Evolutionary conservation across 1,139 yeast genomes (phyloP).

Genomic region (Saccharomyces hybrid): DNA sequence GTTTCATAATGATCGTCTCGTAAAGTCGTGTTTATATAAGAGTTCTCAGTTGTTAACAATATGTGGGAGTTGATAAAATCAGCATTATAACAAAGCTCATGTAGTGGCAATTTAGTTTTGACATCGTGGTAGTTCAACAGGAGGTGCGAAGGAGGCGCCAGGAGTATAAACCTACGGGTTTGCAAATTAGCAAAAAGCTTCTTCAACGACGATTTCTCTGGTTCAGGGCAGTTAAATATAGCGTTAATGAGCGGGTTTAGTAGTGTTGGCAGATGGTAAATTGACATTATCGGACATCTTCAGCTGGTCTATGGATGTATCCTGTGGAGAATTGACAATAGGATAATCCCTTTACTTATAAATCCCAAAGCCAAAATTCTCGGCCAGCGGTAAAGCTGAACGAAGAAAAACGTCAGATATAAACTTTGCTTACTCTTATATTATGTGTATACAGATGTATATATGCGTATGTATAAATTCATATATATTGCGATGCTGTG

Average conservation of each 20-base stretch:
- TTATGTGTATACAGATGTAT: background rate
- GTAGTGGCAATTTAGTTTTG: slow-evolving; percentile 39
- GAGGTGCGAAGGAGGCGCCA: slow-evolving; percentile 53
- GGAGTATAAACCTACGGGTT: slow-evolving; percentile 46
- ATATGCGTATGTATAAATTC: background rate
- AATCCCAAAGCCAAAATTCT: background rate
- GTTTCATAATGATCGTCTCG: slow-evolving; percentile 38
- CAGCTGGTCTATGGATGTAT: background rate
- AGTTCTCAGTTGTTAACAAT: slow-evolving; percentile 31
- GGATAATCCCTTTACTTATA: background rate
- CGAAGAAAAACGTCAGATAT: background rate
- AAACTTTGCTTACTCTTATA: background rate
- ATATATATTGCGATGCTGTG: background rate
- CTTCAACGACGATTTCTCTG: slow-evolving; percentile 44
- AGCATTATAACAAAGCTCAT: slow-evolving; percentile 53
- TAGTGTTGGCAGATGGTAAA: slow-evolving; percentile 38
- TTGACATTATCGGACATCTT: slow-evolving; percentile 15
- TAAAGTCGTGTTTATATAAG: slow-evolving; percentile 3
- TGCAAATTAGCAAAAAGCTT: slow-evolving; percentile 38
- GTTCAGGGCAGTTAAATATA: slow-evolving; percentile 58
- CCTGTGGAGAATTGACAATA: background rate
- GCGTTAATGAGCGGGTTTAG: slow-evolving; percentile 62
- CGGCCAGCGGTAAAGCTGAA: background rate
- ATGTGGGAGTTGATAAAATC: slow-evolving; percentile 72
- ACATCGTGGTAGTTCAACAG: slow-evolving; percentile 48